A percentile compares a stretch with the other conserved stretches of the same genome.
Conservation (phyloP, 75 land plant genomes). For the Adiantum capillusveneris region DNA sequence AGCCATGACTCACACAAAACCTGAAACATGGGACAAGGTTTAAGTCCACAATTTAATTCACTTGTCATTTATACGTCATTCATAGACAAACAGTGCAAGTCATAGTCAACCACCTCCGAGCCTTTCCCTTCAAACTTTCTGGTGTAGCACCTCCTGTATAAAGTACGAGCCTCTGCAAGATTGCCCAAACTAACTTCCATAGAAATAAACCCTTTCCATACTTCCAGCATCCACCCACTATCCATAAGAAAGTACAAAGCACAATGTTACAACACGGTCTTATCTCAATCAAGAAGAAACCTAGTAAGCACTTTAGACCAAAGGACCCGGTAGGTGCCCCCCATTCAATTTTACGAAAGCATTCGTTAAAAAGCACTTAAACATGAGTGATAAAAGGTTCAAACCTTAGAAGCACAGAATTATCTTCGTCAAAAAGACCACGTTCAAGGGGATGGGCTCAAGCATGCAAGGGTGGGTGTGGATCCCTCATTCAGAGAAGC, state of each 20-base stretch:
- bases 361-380: too few relatives aligned
- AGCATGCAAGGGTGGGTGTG: too few relatives aligned
- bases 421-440: too few relatives aligned
- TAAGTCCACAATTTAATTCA: neutral
- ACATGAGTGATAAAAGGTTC: too few relatives aligned
- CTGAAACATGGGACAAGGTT: conserved; percentile 15
- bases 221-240: conserved; percentile 69
- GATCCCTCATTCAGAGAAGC: too few relatives aligned
- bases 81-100: neutral
- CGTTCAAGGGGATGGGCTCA: too few relatives aligned
- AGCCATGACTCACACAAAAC: conserved; percentile 79
- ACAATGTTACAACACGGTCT: neutral
- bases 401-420: too few relatives aligned
- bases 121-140: conserved; percentile 81
- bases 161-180: conserved; percentile 72
- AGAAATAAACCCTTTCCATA: conserved; percentile 75
- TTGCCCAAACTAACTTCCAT: conserved; percentile 71
- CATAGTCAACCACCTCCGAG: conserved; percentile 55
- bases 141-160: conserved; percentile 88
- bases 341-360: too few relatives aligned
- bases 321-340: too few relatives aligned
- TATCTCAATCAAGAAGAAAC: neutral
- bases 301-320: neutral
- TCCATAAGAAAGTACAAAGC: conserved; percentile 15
- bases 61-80: neutral